Evolutionary conservation across 306 rosid species (phyloP).

Genomic region (Rubus parviflorus): DNA sequence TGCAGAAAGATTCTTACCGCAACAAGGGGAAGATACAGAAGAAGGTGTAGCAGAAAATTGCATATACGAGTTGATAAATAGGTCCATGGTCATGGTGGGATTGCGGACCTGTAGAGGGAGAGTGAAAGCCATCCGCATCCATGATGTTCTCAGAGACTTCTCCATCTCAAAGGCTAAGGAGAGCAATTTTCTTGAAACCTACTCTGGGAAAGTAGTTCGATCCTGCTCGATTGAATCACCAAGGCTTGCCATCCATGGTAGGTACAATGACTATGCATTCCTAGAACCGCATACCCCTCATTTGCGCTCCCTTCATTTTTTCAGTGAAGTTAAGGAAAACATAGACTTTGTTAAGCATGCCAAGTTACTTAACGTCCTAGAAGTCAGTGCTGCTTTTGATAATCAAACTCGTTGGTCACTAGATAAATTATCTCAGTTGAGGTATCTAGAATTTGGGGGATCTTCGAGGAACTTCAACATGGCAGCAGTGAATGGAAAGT

Average conservation of each 20-base stretch:
- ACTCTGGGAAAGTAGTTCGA: no score
- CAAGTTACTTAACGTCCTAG: neutral
- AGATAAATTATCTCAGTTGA: neutral
- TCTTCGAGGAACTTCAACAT: neutral
- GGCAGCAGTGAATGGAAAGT: neutral
- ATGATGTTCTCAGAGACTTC: constrained; percentile 10
- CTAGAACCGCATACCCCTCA: neutral
- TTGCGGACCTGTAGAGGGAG: neutral
- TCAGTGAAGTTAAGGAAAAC: neutral
- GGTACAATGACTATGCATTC: neutral
- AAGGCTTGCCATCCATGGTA: constrained; percentile 2
- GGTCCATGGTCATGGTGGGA: constrained; percentile 3
- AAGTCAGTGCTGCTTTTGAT: no score
- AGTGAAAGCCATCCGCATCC: neutral
- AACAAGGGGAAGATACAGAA: neutral
- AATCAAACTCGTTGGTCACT: neutral
- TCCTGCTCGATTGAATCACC: neutral
- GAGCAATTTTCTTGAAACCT: neutral
- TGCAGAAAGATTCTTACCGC: neutral
- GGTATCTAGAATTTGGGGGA: neutral
- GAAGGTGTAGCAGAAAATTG: constrained; percentile 1
- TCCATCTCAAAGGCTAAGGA: neutral
- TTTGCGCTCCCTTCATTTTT: neutral
- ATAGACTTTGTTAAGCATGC: neutral
- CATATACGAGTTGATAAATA: neutral